Evolutionary conservation across 257 asterid genomes (phyloP).

Genomic region (Plantago ovata): DNA sequence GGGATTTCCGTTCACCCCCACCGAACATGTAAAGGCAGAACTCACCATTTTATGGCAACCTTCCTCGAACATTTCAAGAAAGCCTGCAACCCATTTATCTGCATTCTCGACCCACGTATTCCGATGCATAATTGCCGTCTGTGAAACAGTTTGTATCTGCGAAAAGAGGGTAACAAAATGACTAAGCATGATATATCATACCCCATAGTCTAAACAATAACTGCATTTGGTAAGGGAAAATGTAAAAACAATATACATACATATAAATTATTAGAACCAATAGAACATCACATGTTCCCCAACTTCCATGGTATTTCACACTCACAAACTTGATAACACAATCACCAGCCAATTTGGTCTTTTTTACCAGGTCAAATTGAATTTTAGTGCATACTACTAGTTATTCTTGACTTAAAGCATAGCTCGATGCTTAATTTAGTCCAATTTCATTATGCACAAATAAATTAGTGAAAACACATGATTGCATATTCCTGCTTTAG

Average conservation of each 20-base stretch:
- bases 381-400: too few species aligned
- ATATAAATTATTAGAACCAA: too few species aligned
- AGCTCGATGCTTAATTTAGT: too few species aligned
- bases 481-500: too few species aligned
- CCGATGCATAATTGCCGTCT: conserved; percentile 56
- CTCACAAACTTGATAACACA: background rate
- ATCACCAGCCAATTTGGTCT: background rate
- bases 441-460: too few species aligned
- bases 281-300: too few species aligned
- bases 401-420: too few species aligned
- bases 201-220: background rate
- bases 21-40: background rate
- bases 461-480: too few species aligned
- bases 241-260: too few species aligned
- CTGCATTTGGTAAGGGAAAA: background rate
- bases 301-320: too few species aligned
- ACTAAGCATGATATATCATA: background rate
- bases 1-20: too few species aligned
- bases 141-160: conserved; percentile 73
- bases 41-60: conserved; percentile 75
- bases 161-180: conserved; percentile 4
- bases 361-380: too few species aligned
- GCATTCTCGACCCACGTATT: conserved; percentile 75
- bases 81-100: conserved; percentile 73
- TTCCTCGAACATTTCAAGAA: conserved; percentile 75